These are phyloP conservation scores for Puccinia horiana DNA, from an alignment of 1,284 basidiomycete genomes.

Conservation along the genomic window DNA sequence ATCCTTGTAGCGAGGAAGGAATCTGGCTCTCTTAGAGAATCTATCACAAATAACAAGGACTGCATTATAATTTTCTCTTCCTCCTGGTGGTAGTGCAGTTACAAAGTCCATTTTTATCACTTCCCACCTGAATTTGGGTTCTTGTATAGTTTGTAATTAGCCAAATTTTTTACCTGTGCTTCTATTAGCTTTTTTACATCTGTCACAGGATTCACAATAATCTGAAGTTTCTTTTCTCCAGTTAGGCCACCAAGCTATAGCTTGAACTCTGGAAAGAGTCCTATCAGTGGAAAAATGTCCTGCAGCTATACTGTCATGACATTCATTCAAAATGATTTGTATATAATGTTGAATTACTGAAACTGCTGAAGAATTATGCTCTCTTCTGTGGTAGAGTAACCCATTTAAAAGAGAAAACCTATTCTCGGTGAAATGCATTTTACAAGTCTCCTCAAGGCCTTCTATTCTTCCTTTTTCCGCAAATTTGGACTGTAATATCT, in stretches of 20 bases:
- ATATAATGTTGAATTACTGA: background rate
- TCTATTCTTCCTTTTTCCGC: background rate
- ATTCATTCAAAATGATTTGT: background rate
- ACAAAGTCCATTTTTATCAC: no score
- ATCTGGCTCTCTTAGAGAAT: background rate
- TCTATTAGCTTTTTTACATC: background rate
- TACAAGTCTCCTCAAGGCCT: background rate
- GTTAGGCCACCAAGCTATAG: constrained; percentile 13
- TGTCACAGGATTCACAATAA: background rate
- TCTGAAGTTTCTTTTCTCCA: background rate
- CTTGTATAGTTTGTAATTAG: background rate
- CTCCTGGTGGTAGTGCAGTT: constrained; percentile 3
- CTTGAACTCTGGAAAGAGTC: background rate
- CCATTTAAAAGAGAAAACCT: constrained; percentile 1
- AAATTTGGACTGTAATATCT: background rate
- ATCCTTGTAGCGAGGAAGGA: constrained; percentile 17
- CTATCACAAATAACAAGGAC: background rate
- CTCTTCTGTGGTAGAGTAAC: constrained; percentile 17
- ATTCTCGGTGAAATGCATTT: background rate
- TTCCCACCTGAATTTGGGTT: background rate
- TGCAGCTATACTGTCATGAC: background rate
- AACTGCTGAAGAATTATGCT: background rate
- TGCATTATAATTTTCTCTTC: background rate
- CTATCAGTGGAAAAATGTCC: constrained; percentile 12
- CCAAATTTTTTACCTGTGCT: background rate